These are phyloP conservation scores for Trifolium pratense DNA, from an alignment of 306 rosid genomes.

Conservation along the genomic window DNA sequence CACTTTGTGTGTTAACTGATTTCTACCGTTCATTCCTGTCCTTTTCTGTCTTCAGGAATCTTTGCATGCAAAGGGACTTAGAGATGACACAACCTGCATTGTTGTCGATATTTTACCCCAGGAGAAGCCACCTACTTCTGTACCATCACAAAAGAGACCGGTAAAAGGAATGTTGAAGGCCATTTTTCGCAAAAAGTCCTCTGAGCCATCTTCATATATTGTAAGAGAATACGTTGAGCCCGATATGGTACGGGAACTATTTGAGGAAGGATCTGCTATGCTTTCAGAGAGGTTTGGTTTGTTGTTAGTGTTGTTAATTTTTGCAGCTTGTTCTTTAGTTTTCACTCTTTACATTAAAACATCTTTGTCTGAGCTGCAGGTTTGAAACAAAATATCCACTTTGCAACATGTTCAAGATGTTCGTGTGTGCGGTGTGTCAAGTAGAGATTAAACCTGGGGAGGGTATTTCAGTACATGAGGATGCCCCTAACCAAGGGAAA, in stretches of 20 bases:
- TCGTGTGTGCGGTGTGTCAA: slow-evolving; percentile 96
- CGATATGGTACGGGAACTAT: slow-evolving; percentile 78
- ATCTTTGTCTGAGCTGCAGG: slow-evolving; percentile 64
- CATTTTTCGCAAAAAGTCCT: slow-evolving; percentile 74
- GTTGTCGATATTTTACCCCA: slow-evolving; percentile 80
- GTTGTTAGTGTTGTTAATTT: not conserved
- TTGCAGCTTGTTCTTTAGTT: slow-evolving; percentile 18
- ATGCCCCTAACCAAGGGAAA: slow-evolving; percentile 58
- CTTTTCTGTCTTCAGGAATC: slow-evolving; percentile 70
- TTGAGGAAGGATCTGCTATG: slow-evolving; percentile 97
- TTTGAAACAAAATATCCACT: slow-evolving; percentile 88
- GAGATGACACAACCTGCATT: slow-evolving; percentile 98
- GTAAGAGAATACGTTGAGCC: slow-evolving; percentile 82
- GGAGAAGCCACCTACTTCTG: slow-evolving; percentile 72
- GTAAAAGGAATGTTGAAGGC: slow-evolving; percentile 84
- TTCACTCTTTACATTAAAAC: slow-evolving; percentile 39
- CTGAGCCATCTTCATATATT: slow-evolving; percentile 69
- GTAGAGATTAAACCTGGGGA: slow-evolving; percentile 89
- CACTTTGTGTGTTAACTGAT: slow-evolving; percentile 9
- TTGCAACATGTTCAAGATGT: slow-evolving; percentile 98
- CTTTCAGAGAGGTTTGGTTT: slow-evolving; percentile 86
- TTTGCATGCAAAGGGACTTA: slow-evolving; percentile 87
- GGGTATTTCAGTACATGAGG: slow-evolving; percentile 87
- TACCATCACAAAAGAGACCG: slow-evolving; percentile 61
- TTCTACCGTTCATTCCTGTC: slow-evolving; percentile 16